Evolutionary conservation across 345 rosid genomes (phyloP), one percentile per base, ranked within the genome.

Genomic region (Carallia pectinifolia): DNA sequence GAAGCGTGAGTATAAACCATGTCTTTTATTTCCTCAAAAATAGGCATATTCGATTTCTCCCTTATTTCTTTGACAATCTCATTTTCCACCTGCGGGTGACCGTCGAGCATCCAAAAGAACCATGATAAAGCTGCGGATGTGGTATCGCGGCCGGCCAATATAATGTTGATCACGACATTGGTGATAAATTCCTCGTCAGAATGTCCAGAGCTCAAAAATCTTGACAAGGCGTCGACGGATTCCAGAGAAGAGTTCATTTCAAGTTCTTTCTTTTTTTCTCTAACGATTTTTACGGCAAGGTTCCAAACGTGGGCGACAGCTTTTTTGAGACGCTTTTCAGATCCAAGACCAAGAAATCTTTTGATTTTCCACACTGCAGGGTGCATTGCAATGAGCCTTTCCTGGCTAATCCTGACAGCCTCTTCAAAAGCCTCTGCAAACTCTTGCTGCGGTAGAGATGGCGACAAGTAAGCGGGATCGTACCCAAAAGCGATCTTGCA

Each of bases 91-190:
- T 76, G 56, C 3, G 89, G 87, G 74, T 85, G 76, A n/a, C 23
- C 13, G 0, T 78, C 74, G 38, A 89, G 69, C 9, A 88, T 58
- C 90, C 87, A 87, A 72, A 90, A 87, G 85, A 84, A 89, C 94
- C 97, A 90, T 4, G 85, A 83, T 62, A 90, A 69, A 16, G 90
- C 92, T n/a, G 93, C 80, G 15, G 93, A 88, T n/a, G 90, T 90
- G 0, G 96, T 76, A 79, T 90, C 97, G 6, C 87, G 74, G 58
- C 94, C 92, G 0, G 94, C 94, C 16, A 87, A 84, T 3, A 82
- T 79, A 58, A 88, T 84, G 55, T 90, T 90, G 30, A 88, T 81
- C 29, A 87, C 83, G 40, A 88, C 84, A 60, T 88, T 90, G 1
- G 74, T 75, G 65, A 84, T 62, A 70, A 85, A 65, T 65, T 36